Percentiles rank a stretch among this genome's conserved stretches.
phyloP scores from a whole-genome alignment of 164 flowering plant species.

The Vitis rupestris region DNA sequence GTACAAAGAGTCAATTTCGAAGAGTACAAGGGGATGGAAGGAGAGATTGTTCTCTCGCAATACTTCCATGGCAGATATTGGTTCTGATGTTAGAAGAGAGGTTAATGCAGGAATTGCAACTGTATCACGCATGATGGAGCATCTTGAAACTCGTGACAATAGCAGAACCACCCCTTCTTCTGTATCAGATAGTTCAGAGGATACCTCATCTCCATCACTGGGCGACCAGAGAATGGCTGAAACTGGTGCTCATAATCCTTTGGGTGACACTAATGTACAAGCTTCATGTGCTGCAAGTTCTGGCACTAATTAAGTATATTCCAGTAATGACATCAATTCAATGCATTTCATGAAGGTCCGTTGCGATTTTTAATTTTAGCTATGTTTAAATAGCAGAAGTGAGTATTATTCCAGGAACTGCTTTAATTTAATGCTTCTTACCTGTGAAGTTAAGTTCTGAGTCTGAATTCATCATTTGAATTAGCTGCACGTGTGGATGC shows the following conservation, averaged over 20 bases:
- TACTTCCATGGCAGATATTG: constrained; percentile 20
- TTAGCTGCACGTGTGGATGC: too few relatives aligned
- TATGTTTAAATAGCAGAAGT: background rate
- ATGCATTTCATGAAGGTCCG: background rate
- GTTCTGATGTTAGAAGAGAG: constrained; percentile 23
- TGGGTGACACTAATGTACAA: constrained; percentile 11
- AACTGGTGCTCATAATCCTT: constrained; percentile 11
- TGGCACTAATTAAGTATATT: constrained; percentile 17
- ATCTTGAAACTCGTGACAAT: constrained; percentile 36
- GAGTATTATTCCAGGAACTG: background rate
- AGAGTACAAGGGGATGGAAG: constrained; percentile 64
- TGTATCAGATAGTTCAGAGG: constrained; percentile 21
- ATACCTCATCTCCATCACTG: constrained; percentile 17
- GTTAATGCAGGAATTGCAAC: constrained; percentile 45
- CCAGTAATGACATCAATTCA: background rate
- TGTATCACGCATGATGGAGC: constrained; percentile 47
- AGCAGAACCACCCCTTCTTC: constrained; percentile 18
- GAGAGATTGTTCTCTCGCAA: constrained; percentile 62
- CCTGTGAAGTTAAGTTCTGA: constrained; percentile 8
- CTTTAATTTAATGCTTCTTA: constrained; percentile 7
- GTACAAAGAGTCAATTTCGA: constrained; percentile 65
- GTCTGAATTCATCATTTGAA: background rate
- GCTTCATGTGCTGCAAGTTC: constrained; percentile 25
- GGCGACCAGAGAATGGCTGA: constrained; percentile 19
- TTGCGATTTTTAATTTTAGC: background rate